Base-by-base conservation (phyloP, 768 basidiomycete species). In the Phaeotremella fagi region DNA sequence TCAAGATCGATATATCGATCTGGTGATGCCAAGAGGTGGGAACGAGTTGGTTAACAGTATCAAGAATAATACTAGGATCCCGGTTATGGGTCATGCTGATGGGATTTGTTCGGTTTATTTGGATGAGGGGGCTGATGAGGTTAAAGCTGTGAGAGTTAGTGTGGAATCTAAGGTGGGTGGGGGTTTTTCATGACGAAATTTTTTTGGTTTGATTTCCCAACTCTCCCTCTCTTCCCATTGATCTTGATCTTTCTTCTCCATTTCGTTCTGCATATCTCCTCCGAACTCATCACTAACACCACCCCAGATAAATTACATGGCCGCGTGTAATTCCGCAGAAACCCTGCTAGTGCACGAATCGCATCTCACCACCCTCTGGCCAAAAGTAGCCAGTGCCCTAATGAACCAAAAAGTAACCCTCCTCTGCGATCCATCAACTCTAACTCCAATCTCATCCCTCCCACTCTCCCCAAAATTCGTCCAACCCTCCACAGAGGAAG, bases 21-120 rank as follows among this genome's bases (percentile, higher is more conserved):
- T 99, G 20, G 92, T 98, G 48, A 97, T 98, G 71, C 95, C 95
- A 1, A 80, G 95, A 49, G 95, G 95, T 4, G 91, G 92, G 68
- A 94, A 94, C 63, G 82, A 80, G 57, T 83, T 99, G 12, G 95
- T 98, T 24, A 80, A 78, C 63, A 86, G 78, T 72, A 95, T 99
- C 54, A 90, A 98, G 72, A 86, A 87, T 52, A 82, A 79, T 59
- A 95, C 94, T 0, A 80, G 86, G 54, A 98, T 99, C 55, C 86
- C 95, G 1, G 95, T 99, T 38, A 97, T 99, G 91, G 95, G 95
- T 1, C 95, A 99, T 68, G 92, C 95, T 5, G 95, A 99, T 74
- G 95, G 95, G 1, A 77, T 98, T 7, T 99, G 95, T 73, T 82
- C 84, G 18, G 83, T 95, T 4, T 98, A 85, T 72, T 76, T 99